phyloP scores from a whole-genome alignment of 306 rosid genomes.

The Mucuna pruriens region DNA sequence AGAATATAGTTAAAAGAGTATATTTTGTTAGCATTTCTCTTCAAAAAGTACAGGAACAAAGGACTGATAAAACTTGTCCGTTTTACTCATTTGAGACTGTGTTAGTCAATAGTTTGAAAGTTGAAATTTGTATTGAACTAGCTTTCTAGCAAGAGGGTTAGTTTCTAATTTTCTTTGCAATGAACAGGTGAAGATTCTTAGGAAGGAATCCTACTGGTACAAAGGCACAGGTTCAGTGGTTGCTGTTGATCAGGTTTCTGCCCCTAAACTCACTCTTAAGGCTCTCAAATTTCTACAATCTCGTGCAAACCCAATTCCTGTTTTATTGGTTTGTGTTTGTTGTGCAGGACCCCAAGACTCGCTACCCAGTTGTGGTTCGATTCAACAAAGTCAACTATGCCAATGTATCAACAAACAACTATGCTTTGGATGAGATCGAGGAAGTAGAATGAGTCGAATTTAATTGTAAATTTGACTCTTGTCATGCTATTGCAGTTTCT shows the following conservation, averaged over 20 bases:
- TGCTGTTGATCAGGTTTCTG: conserved; percentile 82
- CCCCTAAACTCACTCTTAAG: background rate
- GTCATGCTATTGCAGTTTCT: conserved; percentile 48
- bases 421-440: conserved; percentile 83
- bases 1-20: background rate
- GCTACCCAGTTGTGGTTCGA: conserved; percentile 89
- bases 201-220: conserved; percentile 89
- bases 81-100: background rate
- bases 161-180: conserved; percentile 1
- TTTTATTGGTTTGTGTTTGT: conserved; percentile 18
- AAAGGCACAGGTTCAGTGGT: conserved; percentile 79
- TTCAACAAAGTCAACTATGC: conserved; percentile 88
- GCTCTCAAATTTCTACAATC: background rate
- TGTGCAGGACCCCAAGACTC: conserved; percentile 74
- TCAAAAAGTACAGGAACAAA: background rate
- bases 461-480: conserved; percentile 51
- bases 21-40: background rate
- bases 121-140: background rate
- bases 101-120: background rate
- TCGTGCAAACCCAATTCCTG: background rate
- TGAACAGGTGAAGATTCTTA: conserved; percentile 80
- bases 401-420: conserved; percentile 88
- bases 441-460: conserved; percentile 60
- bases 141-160: background rate
- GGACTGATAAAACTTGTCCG: background rate